Base-by-base conservation (phyloP, 1,284 basidiomycete species). In the Apiotrichum mycotoxinovorans region DNA sequence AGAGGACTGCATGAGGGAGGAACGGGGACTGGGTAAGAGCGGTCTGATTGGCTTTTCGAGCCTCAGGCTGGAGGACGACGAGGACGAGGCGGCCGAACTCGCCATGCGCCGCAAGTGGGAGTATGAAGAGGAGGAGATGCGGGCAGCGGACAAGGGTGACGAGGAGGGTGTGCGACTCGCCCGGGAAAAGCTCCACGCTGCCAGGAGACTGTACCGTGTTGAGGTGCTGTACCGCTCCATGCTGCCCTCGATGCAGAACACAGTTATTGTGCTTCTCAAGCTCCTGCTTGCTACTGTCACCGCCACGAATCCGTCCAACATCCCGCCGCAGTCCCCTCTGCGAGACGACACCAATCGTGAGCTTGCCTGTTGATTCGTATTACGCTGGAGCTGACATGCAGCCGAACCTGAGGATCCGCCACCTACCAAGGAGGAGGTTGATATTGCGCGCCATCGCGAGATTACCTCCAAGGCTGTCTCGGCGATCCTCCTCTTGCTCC, bases 381-480 rank as follows among this genome's bases (percentile, higher is more conserved):
- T 2, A 27, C 15, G 20, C 5, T 23, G 38, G 17, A 33, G 1
- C 25, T 35, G 14, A 47, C n/a, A 23, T 45, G 14, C 58, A 65
- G 63, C 85, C 54, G 81, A 82, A 4, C 60, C 64, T 8, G 62
- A 65, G 8, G 81, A 83, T 4, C 78, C 87, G 2, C 86, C 88
- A 1, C 88, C 85, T 4, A 89, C 89, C 1, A 80, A 92, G n/a
- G 94, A 98, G 64, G 96, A 98, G 66, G 85, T 93, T 54, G 96
- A 99, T 72, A 88, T 96, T 41, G 87, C 87, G 35, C 85, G 96
- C 8, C 96, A 98, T 77, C 88, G 96, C 38, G 96, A 99, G 76
- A 96, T 99, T 67, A 95, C 91, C 0, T 92, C 91, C 8, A 98
- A 99, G 77, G 93, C 92, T 0, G 90, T 98, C 9, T 97, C 94